A percentile compares a stretch with the other conserved stretches of the same genome.
Conservation (phyloP, 768 basidiomycete species). For the Boletus bicolor region DNA sequence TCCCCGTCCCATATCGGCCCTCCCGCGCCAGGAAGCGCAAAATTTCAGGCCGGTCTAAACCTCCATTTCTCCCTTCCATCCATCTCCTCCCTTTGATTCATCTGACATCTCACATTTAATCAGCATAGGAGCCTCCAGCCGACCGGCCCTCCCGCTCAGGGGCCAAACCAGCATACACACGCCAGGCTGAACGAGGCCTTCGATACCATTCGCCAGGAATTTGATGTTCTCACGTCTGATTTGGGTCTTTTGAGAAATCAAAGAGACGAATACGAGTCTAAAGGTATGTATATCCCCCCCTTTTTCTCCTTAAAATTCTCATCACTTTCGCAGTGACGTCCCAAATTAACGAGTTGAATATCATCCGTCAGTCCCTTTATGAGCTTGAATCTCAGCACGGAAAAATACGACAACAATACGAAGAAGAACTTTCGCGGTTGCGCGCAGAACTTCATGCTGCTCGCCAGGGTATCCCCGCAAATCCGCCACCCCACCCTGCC, state of each 20-base stretch:
- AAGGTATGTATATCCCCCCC: slow-evolving; percentile 47
- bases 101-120: slow-evolving; percentile 19
- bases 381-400: slow-evolving; percentile 88
- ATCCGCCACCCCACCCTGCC: slow-evolving; percentile 34
- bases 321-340: slow-evolving; percentile 49
- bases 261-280: slow-evolving; percentile 86
- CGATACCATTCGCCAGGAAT: slow-evolving; percentile 80
- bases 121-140: slow-evolving; percentile 58
- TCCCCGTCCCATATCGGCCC: neutral
- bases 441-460: slow-evolving; percentile 62
- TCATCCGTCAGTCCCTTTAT: slow-evolving; percentile 86
- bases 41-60: slow-evolving; percentile 19
- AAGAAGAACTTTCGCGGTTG: slow-evolving; percentile 75
- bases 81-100: neutral
- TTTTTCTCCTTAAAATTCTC: slow-evolving; percentile 3
- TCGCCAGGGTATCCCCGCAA: slow-evolving; percentile 39
- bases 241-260: slow-evolving; percentile 65
- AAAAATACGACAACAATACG: slow-evolving; percentile 83
- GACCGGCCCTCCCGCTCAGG: slow-evolving; percentile 43
- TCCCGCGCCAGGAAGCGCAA: slow-evolving; percentile 15
- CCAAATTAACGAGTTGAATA: slow-evolving; percentile 88
- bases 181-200: slow-evolving; percentile 70
- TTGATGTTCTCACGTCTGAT: slow-evolving; percentile 71
- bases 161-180: slow-evolving; percentile 38
- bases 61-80: neutral